Conservation (phyloP, 768 basidiomycete species). For the Tulasnella calospora region DNA sequence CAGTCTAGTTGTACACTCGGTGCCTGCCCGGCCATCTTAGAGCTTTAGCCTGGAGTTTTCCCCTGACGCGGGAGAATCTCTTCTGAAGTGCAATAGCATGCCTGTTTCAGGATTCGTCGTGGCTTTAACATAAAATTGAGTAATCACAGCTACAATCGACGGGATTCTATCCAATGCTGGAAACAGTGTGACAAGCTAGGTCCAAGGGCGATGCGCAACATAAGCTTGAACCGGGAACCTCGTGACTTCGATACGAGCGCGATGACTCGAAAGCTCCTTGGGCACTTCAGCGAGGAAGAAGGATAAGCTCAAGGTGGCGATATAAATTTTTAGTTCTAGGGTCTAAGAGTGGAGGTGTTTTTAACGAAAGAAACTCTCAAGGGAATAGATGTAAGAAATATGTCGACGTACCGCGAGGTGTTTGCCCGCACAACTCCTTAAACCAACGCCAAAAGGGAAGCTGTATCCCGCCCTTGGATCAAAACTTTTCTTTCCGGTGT, state of each 20-base stretch:
- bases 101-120: no score
- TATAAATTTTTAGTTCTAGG: background rate
- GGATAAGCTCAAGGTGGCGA: background rate
- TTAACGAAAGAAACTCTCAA: background rate
- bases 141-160: no score
- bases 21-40: background rate
- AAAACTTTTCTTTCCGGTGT: background rate
- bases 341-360: background rate
- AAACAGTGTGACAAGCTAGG: background rate
- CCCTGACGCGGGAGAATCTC: no score
- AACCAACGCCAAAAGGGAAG: background rate
- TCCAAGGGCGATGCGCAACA: background rate
- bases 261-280: background rate
- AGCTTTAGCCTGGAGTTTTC: background rate
- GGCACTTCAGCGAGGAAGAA: conserved; percentile 6
- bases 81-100: no score
- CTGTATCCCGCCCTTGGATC: background rate
- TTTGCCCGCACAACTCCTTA: background rate
- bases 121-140: no score
- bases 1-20: background rate
- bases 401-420: background rate
- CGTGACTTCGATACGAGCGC: background rate
- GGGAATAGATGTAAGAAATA: background rate
- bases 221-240: background rate
- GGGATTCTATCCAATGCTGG: no score